These are phyloP conservation scores for Paramecium primaurelia DNA, from an alignment of 73 alveolate genomes.

Conservation along the genomic window DNA sequence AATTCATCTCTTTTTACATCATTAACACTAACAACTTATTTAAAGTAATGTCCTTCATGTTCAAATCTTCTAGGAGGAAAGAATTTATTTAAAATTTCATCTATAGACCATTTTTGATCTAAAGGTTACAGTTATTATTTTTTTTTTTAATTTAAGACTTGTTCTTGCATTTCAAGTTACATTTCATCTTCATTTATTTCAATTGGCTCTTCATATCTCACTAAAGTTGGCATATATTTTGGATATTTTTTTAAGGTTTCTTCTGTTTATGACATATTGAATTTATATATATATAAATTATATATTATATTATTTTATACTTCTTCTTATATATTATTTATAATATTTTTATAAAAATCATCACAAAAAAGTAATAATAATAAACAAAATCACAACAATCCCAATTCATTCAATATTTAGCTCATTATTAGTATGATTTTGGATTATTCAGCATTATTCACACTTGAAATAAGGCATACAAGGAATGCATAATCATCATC, in stretches of 20 bases:
- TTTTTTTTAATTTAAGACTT: constrained; percentile 25
- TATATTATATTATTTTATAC: background rate
- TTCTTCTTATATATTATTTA: no score
- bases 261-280: background rate
- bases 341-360: background rate
- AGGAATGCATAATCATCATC: constrained; percentile 48
- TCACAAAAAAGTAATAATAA: background rate
- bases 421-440: background rate
- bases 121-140: constrained; percentile 56
- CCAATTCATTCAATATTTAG: background rate
- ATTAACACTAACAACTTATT: background rate
- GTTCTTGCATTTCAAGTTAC: background rate
- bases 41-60: constrained; percentile 40
- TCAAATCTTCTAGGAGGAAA: constrained; percentile 57
- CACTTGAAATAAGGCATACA: constrained; percentile 5
- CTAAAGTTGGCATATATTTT: constrained; percentile 22
- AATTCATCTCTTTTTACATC: constrained; percentile 65
- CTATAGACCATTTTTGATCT: constrained; percentile 55
- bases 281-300: background rate
- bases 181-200: constrained; percentile 3
- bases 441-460: constrained; percentile 12
- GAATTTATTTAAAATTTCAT: constrained; percentile 52
- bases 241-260: background rate
- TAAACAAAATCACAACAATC: constrained; percentile 2
- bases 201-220: constrained; percentile 2